Base-by-base conservation (phyloP, 2,329 filamentous ascomycete species). In the Alternaria sp. region DNA sequence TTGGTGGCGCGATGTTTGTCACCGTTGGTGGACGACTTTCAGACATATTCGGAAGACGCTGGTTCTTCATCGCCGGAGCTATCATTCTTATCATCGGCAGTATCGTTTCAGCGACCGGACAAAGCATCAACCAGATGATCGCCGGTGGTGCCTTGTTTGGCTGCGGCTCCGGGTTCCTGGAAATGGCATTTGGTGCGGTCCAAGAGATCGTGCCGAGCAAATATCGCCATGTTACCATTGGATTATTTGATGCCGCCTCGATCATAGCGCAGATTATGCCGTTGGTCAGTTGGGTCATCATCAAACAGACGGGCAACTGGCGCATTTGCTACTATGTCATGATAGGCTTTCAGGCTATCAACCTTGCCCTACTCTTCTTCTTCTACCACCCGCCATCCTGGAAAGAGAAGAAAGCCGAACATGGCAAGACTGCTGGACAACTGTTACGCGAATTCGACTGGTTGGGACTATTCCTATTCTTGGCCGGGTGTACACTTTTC, bases 111-210 rank as follows among this genome's bases (percentile, higher is more conserved):
- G 81, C 81, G 0, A 82, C 79, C 1, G 81, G 78, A 6, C 67
- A 76, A 50, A 75, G 57, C 57, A 82, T 83, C 63, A 72, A 75
- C 26, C 75, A 79, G 57, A 82, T 82, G 80, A 82, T 83, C 57
- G 78, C 73, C 5, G 76, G 76, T 17, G 79, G 80, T 13, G 79
- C 76, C 10, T 69, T 83, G 21, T 81, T 83, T 55, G 80, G 81
- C 15, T 71, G 77, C n/a, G 80, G 80, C 6, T 74, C 74, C 19
- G 81, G 81, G 1, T 80, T 82, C 57, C 74, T 81, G 49, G 80
- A 83, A 57, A 77, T 81, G 70, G 74, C 77, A 13, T 83, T 80
- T 65, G 80, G 72, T 32, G 72, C 71, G n/a, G 72, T 76, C 13
- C 73, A 76, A 69, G 81, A 81, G 67, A 77, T 80, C 26, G 76